Base-by-base conservation (phyloP, 2,329 filamentous ascomycete genomes). In the Teratosphaeria destructans region DNA sequence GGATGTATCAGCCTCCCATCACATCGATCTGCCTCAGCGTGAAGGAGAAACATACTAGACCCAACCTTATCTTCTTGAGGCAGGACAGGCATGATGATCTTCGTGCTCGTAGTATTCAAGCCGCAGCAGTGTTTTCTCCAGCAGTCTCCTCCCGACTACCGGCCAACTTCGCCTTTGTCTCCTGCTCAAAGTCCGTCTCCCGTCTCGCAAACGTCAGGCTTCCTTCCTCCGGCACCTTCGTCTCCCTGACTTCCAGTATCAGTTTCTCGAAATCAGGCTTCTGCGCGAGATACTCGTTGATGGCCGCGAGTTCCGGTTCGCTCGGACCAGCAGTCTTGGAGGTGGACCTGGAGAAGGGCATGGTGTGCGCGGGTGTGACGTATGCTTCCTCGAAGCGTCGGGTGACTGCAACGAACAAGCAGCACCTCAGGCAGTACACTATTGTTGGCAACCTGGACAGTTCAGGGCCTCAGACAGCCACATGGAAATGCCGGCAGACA, bases 61-160 rank as follows among this genome's bases (percentile, higher is more conserved):
- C 43, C 19, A n/a, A 49, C 16, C n/a, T 49, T 49, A 61, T 77
- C 74, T 65, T 77, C 74, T 64, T 72, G 70, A 57, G 73, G 72
- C 63, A 74, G 73, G 63, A 72, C 71, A 59, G 76, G 75, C 75
- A 77, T 77, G 54, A 63, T 72, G 47, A 34, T 27, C 12, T 16
- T 52, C 32, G n/a, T 26, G 27, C 52, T 54, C 52, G 43, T 49
- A 2, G n/a, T 49, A 19, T n/a, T 49, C 43, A 23, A 6, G 43
- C 8, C 16, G 37, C 11, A 39, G 11, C 37, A 39, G 16, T 39
- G 11, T 2, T 12, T 11, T 16, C 37, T 23, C 43, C 16, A 23
- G 43, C n/a, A 23, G 7, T 10, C 19, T 23, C 5, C 43, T 19
- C 7, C 4, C 52, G 52, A 32, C 12, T 54, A 1, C 14, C 23